Evolutionary conservation across 768 basidiomycete species (phyloP), one percentile per base, ranked within the genome.

Genomic region (Gautieria morchelliformis): DNA sequence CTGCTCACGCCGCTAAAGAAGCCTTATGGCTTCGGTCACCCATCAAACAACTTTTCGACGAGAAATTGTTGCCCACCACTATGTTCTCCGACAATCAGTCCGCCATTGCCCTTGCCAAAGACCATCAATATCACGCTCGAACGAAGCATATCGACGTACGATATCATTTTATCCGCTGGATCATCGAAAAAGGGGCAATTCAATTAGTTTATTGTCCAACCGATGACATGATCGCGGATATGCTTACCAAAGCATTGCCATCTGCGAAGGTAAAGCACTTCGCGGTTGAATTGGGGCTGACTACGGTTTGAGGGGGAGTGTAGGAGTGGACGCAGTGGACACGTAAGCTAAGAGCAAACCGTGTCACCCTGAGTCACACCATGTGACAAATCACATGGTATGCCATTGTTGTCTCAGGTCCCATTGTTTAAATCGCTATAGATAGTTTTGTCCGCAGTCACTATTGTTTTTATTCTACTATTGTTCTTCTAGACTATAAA

Each of bases 131-230:
- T 57, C 73, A 73, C 45, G 49, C 66, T 7, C 53, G 67, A 2
- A 69, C 69, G 2, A 75, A 74, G 56, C 74, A 75, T 63, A 74
- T 75, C 56, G 66, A 71, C 44, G 56, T 71, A 57, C 46, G 60
- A 37, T 66, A 72, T 56, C 74, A 76, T 55, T 72, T 70, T 61
- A 70, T 76, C 52, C 67, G 68, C 11, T 59, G 74, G 32, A 62
- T 69, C 22, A 58, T 72, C 30, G 61, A 64, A 14, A 47, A 63
- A 41, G 61, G 62, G 5, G 49, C 52, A 6, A 55, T 72, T 49
- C 33, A 46, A 10, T 37, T 70, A 19, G 30, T 50, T 8, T 65
- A 69, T 53, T 66, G 67, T 47, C 63, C 66, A 12, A 70, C 68
- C 1, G 59, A 42, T 4, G 60, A 68, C 27, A 71, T 68, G 61